Conservation (phyloP, 768 basidiomycete species). For the Auricularia auricula-judae region DNA sequence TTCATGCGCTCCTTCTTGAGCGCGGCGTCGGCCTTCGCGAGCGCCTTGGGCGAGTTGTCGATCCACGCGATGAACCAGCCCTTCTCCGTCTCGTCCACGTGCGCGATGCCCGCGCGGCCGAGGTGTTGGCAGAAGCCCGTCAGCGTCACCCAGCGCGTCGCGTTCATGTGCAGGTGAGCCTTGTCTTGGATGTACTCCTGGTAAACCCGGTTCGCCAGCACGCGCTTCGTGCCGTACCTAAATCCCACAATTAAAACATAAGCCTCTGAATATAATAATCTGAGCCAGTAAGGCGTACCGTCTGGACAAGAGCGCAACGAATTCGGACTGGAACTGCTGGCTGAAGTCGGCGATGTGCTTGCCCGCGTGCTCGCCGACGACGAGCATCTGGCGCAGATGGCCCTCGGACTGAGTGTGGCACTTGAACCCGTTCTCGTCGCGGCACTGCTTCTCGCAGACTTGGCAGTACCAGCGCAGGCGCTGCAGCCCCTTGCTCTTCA, state of each 20-base stretch:
- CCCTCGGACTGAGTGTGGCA: slow-evolving; percentile 82
- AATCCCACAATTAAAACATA: slow-evolving; percentile 1
- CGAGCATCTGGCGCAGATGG: slow-evolving; percentile 93
- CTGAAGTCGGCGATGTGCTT: slow-evolving; percentile 89
- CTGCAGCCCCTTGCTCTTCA: slow-evolving; percentile 95
- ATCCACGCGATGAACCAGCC: slow-evolving; percentile 98
- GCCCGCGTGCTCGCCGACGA: slow-evolving; percentile 90
- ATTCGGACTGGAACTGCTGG: slow-evolving; percentile 78
- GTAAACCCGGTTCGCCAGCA: slow-evolving; percentile 89
- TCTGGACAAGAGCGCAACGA: slow-evolving; percentile 80
- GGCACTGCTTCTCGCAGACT: slow-evolving; percentile 97
- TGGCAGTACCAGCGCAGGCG: slow-evolving; percentile 97
- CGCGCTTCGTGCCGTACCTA: slow-evolving; percentile 89
- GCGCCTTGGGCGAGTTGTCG: slow-evolving; percentile 87
- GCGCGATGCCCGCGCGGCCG: slow-evolving; percentile 72
- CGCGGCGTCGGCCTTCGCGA: slow-evolving; percentile 83
- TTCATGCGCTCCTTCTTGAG: slow-evolving; percentile 87
- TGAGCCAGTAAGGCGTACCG: slow-evolving; percentile 33
- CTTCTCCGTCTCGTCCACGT: slow-evolving; percentile 97
- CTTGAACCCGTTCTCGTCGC: slow-evolving; percentile 99
- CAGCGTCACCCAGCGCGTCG: slow-evolving; percentile 94
- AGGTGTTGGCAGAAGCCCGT: slow-evolving; percentile 92
- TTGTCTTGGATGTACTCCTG: slow-evolving; percentile 97
- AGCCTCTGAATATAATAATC: neutral
- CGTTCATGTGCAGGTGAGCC: slow-evolving; percentile 92